Evolutionary conservation across 306 rosid species (phyloP).

Genomic region (Quercus robur): DNA sequence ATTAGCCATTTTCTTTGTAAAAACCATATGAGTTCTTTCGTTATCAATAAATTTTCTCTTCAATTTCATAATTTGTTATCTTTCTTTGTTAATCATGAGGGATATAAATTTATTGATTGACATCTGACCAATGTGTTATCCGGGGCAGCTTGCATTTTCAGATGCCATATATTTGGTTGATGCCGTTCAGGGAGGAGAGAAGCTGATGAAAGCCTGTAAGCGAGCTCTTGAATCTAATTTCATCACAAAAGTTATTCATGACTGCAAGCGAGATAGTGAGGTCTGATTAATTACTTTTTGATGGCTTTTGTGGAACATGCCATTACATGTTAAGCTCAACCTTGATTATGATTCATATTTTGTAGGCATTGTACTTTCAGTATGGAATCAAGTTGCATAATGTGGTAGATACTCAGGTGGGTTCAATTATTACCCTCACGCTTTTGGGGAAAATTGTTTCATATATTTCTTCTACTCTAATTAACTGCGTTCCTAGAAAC

Average conservation of each 20-base stretch:
- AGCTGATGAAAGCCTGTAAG: conserved; percentile 54
- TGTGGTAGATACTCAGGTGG: conserved; percentile 62
- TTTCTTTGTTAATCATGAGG: no score
- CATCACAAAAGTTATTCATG: conserved; percentile 62
- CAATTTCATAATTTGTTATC: no score
- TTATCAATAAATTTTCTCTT: no score
- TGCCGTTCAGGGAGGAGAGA: conserved; percentile 49
- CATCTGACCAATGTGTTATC: background rate
- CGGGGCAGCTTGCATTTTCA: conserved; percentile 49
- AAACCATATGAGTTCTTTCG: no score
- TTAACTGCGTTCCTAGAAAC: no score
- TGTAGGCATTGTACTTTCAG: conserved; percentile 53
- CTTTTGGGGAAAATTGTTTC: no score
- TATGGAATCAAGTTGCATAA: conserved; percentile 59
- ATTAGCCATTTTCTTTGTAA: no score
- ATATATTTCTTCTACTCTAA: no score
- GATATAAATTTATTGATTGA: background rate
- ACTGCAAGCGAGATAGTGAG: conserved; percentile 65
- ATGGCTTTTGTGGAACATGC: no score
- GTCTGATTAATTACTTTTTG: conserved; percentile 14
- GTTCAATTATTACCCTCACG: background rate
- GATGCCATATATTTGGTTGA: conserved; percentile 59
- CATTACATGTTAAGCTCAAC: background rate
- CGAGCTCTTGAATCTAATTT: conserved; percentile 56
- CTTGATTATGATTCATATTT: conserved; percentile 8